These are phyloP conservation scores for Aureobasidium subglaciale DNA, from an alignment of 2,329 filamentous ascomycete genomes.

Conservation along the genomic window DNA sequence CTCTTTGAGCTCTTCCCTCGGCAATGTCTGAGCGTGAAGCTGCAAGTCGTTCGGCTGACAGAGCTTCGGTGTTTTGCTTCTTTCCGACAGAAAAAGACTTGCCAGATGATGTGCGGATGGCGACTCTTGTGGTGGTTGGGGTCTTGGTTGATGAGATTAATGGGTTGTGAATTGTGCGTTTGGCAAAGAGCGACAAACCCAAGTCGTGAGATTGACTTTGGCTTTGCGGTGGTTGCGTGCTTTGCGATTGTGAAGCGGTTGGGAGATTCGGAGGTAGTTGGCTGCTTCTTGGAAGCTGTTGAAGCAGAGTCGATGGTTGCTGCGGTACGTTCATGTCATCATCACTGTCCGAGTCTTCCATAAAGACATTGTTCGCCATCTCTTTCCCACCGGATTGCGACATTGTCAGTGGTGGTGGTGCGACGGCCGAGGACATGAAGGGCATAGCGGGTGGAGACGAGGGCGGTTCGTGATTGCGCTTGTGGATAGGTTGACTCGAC, in stretches of 20 bases:
- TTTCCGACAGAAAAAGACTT: constrained; percentile 49
- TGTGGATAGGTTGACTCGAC: neutral
- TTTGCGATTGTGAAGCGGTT: neutral
- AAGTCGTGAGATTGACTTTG: constrained; percentile 1
- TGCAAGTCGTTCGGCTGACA: constrained; percentile 60
- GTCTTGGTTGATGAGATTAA: neutral
- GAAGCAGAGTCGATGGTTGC: neutral
- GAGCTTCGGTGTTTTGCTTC: constrained; percentile 40
- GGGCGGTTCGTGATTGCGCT: constrained; percentile 18
- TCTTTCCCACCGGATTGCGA: constrained; percentile 31
- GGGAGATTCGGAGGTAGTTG: neutral
- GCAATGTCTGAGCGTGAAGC: constrained; percentile 59
- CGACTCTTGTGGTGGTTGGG: neutral
- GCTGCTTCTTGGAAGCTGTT: neutral
- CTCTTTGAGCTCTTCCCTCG: constrained; percentile 60
- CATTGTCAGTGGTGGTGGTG: constrained; percentile 36
- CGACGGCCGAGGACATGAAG: constrained; percentile 52
- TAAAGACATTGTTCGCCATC: constrained; percentile 29
- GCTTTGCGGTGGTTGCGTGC: neutral
- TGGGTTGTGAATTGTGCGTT: constrained; percentile 1
- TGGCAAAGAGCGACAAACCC: constrained; percentile 10
- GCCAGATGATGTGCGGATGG: constrained; percentile 48
- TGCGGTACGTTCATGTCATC: constrained; percentile 18
- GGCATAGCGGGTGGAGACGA: constrained; percentile 54
- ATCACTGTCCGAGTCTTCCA: constrained; percentile 35